Base-by-base conservation (phyloP, 108 stramenopile genomes). In the Halocafeteria seosinensis region DNA sequence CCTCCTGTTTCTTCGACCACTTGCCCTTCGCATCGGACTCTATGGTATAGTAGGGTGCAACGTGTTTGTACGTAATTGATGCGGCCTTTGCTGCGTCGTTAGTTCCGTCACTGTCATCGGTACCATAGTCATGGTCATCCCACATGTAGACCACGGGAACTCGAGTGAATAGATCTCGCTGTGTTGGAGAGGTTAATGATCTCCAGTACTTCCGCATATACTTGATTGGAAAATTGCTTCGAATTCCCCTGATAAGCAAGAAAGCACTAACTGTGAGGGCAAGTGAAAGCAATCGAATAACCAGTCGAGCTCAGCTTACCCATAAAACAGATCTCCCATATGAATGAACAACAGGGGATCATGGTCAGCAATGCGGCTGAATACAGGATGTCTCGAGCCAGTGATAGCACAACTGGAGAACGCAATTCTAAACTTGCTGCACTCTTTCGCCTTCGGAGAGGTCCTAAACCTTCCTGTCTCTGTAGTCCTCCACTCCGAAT, bases 291-390 rank as follows among this genome's bases (percentile, higher is more conserved):
- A 17, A 47, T n/a, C 17, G 42, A n/a, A n/a, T n/a, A 47, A n/a
- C 17, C n/a, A n/a, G 17, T 47, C 42, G 17, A 47, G 17, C 17
- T n/a, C 42, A 17, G n/a, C 42, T 17, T n/a, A 47, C 42, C 42
- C 65, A 32, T 66, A 66, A 37, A 59, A 34, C 9, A 63, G 36
- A 29, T 66, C 65, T 0, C 65, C 65, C 52, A 34, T 66, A 58
- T 63, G 65, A 25, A 66, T 29, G 55, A 66, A 66, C 6, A 66
- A 26, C 29, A 63, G 23, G 21, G 65, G 65, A 12, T 66, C 42
- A 47, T 17, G n/a, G 42, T 47, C 17, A 17, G n/a, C 17, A n/a
- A 47, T 47, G 42, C 17, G n/a, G n/a, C 17, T 47, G 42, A 47
- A 47, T n/a, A 47, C 42, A n/a, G 17, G 17, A 17, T 17, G 17